Evolutionary conservation across 75 land plant species (phyloP), one percentile per base, ranked within the genome.

Genomic region (Picea glauca): DNA sequence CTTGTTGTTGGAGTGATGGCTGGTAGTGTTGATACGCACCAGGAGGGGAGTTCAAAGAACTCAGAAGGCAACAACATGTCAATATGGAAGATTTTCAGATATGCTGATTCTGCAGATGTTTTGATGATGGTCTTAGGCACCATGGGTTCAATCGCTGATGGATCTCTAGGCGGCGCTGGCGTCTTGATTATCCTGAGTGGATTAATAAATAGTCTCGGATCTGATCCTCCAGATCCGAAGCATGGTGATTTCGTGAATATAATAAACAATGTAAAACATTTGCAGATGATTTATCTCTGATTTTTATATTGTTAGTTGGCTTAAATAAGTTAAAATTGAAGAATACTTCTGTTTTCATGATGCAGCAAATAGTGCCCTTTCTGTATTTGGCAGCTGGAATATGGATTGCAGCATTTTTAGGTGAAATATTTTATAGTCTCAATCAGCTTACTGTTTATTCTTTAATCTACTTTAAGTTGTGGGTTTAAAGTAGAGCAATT

Each of bases 61-160:
- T 62, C 31, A 23, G 23, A 23, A n/a, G 7, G 31, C 9, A 23
- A 3, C 8, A 62, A 12, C 20, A 62, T 23, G 31, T 62, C 64
- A 62, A 30, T 62, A 8, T 62, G 64, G 64, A 62, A 7, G 26
- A 12, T 62, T 62, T 84, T 84, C 61, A 75, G 80, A 17, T 87
- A 81, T 78, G 88, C 88, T 1, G 86, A 87, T 84, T 62, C 83
- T 5, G 58, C 32, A 21, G 88, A 87, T 64, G 79, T 78, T 80
- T 46, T 78, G 75, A 46, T 84, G 21, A 87, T 87, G 85, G 61
- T 84, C 0, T 80, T 87, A 0, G 88, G 88, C 35, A 76, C 85
- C 62, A 11, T 87, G 58, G 85, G 85, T 18, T 68, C 86, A 23
- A 87, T 87, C 58, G 85, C 78, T 60, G 82, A 83, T 74, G 88